Evolutionary conservation across 148 eudicot species (phyloP), one percentile per base, ranked within the genome.

Genomic region (Dysphania ambrosioides): DNA sequence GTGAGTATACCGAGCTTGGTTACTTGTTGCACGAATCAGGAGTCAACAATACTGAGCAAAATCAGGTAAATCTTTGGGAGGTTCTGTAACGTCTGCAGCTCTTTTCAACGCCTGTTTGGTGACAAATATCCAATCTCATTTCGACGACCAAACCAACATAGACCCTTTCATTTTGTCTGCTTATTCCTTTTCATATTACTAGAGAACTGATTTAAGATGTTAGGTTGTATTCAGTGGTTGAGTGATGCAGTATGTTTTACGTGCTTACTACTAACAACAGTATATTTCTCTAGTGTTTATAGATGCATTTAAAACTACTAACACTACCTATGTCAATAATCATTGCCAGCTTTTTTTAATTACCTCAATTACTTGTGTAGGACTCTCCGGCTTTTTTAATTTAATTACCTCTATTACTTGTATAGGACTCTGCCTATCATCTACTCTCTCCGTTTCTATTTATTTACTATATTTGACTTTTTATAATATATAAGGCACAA

Each of bases 161-260:
- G 18, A 65, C 66, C 62, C 77, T 16, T 66, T 38, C 55, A 1
- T 75, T 73, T 55, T 75, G 71, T 67, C 72, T 55, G 38, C 56
- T 76, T 76, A 42, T 76, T 68, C 79, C 41, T 19, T 58, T 68
- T 2, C 57, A 68, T 68, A 40, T 8, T 65, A 66, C 53, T 27
- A 55, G 16, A 35, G 41, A 57, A 1, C 61, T 2, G 57, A 19
- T 53, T 6, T 53, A 19, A n/a, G 58, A 53, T 44, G 51, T 44
- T 44, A 44, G n/a, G 42, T 38, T 55, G 0, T 38, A 24, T 40
- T 49, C 5, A 18, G 47, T 0, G 80, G 69, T 77, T 77, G 71
- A 71, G 75, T 77, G 71, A 53, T 38, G 31, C 63, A 71, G 57
- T 11, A 15, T 57, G 53, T 59, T 21, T 58, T 78, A 72, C 76